Percentiles rank a stretch among this genome's conserved stretches.
Evolutionary conservation across 805 yeast species (phyloP).

Genomic region (Clavispora fructus): DNA sequence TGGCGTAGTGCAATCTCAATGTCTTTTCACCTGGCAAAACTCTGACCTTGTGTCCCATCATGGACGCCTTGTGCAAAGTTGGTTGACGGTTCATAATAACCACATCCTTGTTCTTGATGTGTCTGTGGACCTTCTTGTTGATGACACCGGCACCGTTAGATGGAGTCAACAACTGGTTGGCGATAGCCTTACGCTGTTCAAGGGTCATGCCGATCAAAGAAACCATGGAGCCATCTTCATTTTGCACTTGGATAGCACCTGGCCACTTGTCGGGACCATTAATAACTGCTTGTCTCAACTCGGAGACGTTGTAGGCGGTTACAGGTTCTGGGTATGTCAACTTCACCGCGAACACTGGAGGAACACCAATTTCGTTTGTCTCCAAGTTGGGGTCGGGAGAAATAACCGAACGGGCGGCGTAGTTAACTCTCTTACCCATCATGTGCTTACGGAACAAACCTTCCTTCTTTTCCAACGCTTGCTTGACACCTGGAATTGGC

Average conservation of each 20-base stretch:
- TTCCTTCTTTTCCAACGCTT: slow-evolving; percentile 96
- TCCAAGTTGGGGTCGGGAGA: slow-evolving; percentile 98
- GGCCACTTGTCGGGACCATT: slow-evolving; percentile 99
- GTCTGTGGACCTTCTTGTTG: slow-evolving; percentile 92
- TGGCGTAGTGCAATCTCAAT: slow-evolving; percentile 92
- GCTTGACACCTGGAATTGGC: slow-evolving; percentile 94
- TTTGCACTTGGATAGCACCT: slow-evolving; percentile 94
- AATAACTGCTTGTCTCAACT: slow-evolving; percentile 87
- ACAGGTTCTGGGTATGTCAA: slow-evolving; percentile 98
- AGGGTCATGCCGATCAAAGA: slow-evolving; percentile 82
- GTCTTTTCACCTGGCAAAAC: slow-evolving; percentile 98
- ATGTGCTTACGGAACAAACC: slow-evolving; percentile 97
- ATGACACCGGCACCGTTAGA: slow-evolving; percentile 55
- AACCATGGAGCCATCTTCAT: slow-evolving; percentile 84
- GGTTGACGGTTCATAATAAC: slow-evolving; percentile 99
- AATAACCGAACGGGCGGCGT: slow-evolving; percentile 98
- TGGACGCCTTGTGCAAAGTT: slow-evolving; percentile 96
- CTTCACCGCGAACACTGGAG: slow-evolving; percentile 95
- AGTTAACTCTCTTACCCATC: slow-evolving; percentile 99
- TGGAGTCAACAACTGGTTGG: slow-evolving; percentile 92
- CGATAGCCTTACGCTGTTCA: slow-evolving; percentile 93
- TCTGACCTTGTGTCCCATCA: slow-evolving; percentile 99
- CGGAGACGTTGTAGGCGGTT: slow-evolving; percentile 84
- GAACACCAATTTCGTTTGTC: slow-evolving; percentile 97
- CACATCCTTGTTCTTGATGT: slow-evolving; percentile 89